phyloP scores from a whole-genome alignment of 148 eudicot species.

The Rhododendron mucronatum region DNA sequence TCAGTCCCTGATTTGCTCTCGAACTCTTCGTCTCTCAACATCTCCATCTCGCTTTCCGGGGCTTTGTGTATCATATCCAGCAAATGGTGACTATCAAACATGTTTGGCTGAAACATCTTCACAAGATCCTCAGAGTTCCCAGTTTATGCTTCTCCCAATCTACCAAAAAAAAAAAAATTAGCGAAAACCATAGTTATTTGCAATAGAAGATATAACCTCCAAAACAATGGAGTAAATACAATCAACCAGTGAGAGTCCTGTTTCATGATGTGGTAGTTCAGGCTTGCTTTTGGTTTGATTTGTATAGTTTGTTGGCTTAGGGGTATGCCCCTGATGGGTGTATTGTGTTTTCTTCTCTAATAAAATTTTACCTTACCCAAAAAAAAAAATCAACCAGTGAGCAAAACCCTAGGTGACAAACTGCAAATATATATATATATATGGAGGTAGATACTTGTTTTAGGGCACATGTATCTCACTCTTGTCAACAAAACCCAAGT shows the following conservation, averaged over 20 bases:
- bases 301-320: no score
- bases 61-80: slow-evolving; percentile 57
- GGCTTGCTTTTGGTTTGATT: no score
- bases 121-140: slow-evolving; percentile 7
- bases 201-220: background rate
- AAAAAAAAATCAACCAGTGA: no score
- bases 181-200: background rate
- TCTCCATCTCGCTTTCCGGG: slow-evolving; percentile 59
- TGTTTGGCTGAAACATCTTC: slow-evolving; percentile 69
- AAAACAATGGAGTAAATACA: background rate
- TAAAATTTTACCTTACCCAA: no score
- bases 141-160: slow-evolving; percentile 3
- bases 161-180: background rate
- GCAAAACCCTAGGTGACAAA: background rate
- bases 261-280: no score
- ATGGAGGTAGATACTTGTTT: background rate
- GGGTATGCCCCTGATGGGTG: no score
- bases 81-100: slow-evolving; percentile 69
- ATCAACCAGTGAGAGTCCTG: no score
- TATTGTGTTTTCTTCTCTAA: no score
- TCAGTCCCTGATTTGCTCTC: slow-evolving; percentile 86
- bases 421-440: background rate
- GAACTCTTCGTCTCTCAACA: slow-evolving; percentile 71
- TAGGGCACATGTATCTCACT: background rate
- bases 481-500: background rate